A percentile compares a stretch with the other conserved stretches of the same genome.
phyloP scores from a whole-genome alignment of 2,329 filamentous ascomycete genomes.

The Penicillium sp. region DNA sequence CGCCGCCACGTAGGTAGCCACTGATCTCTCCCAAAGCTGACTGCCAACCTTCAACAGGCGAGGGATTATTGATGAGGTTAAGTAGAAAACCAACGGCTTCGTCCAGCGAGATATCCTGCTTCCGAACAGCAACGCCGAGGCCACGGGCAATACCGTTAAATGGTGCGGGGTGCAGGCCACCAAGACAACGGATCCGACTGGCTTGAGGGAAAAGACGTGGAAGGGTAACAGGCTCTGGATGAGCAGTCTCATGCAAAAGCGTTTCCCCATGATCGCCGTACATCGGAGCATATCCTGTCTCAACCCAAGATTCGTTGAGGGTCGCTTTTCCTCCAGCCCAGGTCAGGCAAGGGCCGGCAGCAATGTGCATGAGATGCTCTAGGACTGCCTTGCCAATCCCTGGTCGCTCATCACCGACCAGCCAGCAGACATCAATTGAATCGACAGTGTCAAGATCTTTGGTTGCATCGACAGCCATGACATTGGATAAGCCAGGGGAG shows the following conservation, averaged over 20 bases:
- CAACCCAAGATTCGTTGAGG: not conserved
- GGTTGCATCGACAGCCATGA: too few relatives aligned
- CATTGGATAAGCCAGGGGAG: too few relatives aligned
- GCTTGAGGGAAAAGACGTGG: not conserved
- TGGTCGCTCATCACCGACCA: not conserved
- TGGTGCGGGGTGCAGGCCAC: not conserved
- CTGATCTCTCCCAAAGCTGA: not conserved
- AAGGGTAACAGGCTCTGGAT: not conserved
- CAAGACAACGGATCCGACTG: not conserved
- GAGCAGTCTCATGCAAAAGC: not conserved
- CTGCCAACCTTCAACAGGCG: not conserved
- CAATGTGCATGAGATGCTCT: not conserved
- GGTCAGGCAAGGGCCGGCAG: not conserved
- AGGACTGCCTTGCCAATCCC: not conserved
- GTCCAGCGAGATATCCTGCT: conserved; percentile 1
- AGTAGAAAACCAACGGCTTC: conserved; percentile 1
- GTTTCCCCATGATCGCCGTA: not conserved
- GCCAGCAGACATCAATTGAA: too few relatives aligned
- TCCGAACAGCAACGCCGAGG: conserved; percentile 4
- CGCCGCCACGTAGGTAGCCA: conserved; percentile 2
- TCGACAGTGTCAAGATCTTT: too few relatives aligned
- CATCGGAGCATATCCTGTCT: not conserved
- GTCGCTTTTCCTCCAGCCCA: not conserved
- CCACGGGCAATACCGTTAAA: conserved; percentile 9
- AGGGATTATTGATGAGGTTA: not conserved